A percentile compares a stretch with the other conserved stretches of the same genome.
Conservation (phyloP, 805 yeast species). For the Lipomyces yamadae region DNA sequence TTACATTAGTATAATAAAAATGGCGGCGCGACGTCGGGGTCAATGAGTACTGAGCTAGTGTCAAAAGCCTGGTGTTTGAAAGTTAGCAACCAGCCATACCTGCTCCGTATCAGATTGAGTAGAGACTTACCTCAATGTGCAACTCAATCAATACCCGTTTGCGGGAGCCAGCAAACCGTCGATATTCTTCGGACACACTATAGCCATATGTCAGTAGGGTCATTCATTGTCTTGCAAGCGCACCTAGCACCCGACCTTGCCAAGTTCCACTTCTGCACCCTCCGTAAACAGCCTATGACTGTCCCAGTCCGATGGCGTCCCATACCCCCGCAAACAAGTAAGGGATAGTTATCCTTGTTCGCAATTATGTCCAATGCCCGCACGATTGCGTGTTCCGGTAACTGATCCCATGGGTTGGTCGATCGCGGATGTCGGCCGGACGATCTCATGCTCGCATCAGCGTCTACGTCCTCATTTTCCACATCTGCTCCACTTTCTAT, state of each 20-base stretch:
- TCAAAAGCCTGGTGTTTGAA: slow-evolving; percentile 34
- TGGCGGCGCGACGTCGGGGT: slow-evolving; percentile 34
- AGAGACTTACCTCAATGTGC: slow-evolving; percentile 63
- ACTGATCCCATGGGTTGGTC: slow-evolving; percentile 95
- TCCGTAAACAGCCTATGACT: slow-evolving; percentile 88
- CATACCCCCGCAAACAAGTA: slow-evolving; percentile 96
- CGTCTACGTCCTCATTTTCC: slow-evolving; percentile 22
- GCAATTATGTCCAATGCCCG: slow-evolving; percentile 78
- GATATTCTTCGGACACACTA: slow-evolving; percentile 89
- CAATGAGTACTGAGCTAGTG: slow-evolving; percentile 31
- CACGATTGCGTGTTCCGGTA: slow-evolving; percentile 78
- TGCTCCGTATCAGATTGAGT: not conserved
- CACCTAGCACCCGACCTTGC: slow-evolving; percentile 51
- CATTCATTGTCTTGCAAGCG: not conserved
- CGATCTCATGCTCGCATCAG: not conserved
- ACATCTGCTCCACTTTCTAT: slow-evolving; percentile 55
- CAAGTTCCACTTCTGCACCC: slow-evolving; percentile 96
- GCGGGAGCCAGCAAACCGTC: slow-evolving; percentile 89
- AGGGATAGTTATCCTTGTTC: slow-evolving; percentile 74
- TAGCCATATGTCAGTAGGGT: not conserved
- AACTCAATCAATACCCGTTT: slow-evolving; percentile 91
- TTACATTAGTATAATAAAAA: slow-evolving; percentile 27
- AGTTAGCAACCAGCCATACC: too few relatives aligned
- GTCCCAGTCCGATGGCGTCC: slow-evolving; percentile 98
- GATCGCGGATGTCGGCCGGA: slow-evolving; percentile 9